phyloP scores from a whole-genome alignment of 768 basidiomycete genomes.

The Scleroderma citrinum region DNA sequence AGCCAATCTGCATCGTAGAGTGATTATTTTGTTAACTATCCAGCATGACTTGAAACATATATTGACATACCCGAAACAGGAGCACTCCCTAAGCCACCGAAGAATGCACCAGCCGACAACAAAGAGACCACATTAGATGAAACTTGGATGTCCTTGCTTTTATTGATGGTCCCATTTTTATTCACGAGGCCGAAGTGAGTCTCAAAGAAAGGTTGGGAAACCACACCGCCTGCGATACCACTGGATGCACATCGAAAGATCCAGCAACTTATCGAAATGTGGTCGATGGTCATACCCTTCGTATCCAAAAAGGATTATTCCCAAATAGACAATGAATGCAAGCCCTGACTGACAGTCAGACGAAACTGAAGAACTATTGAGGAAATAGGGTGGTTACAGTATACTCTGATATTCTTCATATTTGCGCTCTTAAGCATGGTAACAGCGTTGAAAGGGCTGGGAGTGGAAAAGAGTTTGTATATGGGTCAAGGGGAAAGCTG shows the following conservation, averaged over 20 bases:
- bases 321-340: conserved; percentile 72
- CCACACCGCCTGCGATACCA: conserved; percentile 66
- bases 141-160: conserved; percentile 56
- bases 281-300: conserved; percentile 46
- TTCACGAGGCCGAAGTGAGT: background rate
- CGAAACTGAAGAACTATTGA: background rate
- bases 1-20: conserved; percentile 40
- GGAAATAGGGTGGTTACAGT: conserved; percentile 41
- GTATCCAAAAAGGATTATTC: conserved; percentile 79
- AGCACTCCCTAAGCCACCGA: conserved; percentile 59
- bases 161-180: conserved; percentile 36
- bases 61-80: conserved; percentile 54
- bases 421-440: conserved; percentile 2
- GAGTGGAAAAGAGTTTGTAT: too few species aligned
- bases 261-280: background rate
- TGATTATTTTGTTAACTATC: background rate
- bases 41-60: conserved; percentile 31
- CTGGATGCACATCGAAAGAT: conserved; percentile 22
- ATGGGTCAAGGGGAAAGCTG: too few species aligned
- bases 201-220: conserved; percentile 34
- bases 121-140: conserved; percentile 84
- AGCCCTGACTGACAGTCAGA: conserved; percentile 40
- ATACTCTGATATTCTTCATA: conserved; percentile 56
- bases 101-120: conserved; percentile 83
- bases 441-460: background rate